Evolutionary conservation across 176 grass and related monocot genomes (phyloP).

Genomic region (Coix lacrymajobi): DNA sequence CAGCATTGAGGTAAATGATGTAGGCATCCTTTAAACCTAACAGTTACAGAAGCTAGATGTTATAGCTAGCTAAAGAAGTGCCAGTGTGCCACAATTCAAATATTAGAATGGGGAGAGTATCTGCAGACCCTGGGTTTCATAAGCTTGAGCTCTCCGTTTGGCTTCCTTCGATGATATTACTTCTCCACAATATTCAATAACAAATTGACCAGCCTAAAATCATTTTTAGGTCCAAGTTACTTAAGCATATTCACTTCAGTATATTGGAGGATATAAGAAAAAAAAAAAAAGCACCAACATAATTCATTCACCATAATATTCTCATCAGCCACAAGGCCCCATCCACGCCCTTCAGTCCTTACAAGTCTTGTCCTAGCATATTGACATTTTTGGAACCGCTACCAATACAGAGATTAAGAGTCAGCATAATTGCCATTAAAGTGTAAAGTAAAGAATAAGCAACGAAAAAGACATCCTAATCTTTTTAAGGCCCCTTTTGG

Average conservation of each 20-base stretch:
- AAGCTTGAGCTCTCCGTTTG: slow-evolving; percentile 73
- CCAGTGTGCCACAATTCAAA: not conserved
- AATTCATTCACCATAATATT: slow-evolving; percentile 72
- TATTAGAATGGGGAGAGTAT: slow-evolving; percentile 5
- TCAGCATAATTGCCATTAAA: not conserved
- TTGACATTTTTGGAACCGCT: slow-evolving; percentile 93
- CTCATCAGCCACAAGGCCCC: slow-evolving; percentile 91
- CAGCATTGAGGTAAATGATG: slow-evolving; percentile 90
- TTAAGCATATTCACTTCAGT: not conserved
- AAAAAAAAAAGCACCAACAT: not conserved
- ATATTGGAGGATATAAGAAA: not conserved
- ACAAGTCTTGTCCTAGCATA: slow-evolving; percentile 75
- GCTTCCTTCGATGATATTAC: slow-evolving; percentile 98
- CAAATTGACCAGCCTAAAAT: slow-evolving; percentile 85
- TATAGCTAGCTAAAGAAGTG: slow-evolving; percentile 2
- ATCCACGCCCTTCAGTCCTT: slow-evolving; percentile 90
- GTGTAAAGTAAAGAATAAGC: not conserved
- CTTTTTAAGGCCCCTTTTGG: too few relatives aligned
- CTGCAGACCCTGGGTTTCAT: slow-evolving; percentile 69
- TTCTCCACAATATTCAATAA: slow-evolving; percentile 98
- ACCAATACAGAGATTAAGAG: slow-evolving; percentile 22
- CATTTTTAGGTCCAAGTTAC: not conserved
- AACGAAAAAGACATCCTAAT: not conserved
- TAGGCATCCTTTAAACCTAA: slow-evolving; percentile 86
- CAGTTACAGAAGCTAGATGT: slow-evolving; percentile 15